These are phyloP conservation scores for Fusarium cicatricum DNA, from an alignment of 2,329 filamentous ascomycete genomes.

Conservation along the genomic window DNA sequence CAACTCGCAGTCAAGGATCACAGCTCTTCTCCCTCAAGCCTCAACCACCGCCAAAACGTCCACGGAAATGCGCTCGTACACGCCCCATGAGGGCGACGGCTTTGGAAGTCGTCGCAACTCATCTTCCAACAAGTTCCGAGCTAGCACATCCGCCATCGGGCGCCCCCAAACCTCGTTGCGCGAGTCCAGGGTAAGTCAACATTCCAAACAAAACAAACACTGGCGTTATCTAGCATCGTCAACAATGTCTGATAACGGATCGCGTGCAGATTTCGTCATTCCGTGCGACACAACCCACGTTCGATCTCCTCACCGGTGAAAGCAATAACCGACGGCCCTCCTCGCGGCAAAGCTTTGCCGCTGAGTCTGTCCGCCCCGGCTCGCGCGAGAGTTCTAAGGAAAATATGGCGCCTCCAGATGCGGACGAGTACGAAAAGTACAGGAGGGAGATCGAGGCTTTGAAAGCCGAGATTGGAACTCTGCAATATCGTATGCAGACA, in stretches of 20 bases:
- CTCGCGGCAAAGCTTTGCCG: constrained; percentile 52
- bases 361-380: constrained; percentile 54
- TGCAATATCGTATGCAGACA: constrained; percentile 88
- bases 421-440: constrained; percentile 67
- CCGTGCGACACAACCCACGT: constrained; percentile 63
- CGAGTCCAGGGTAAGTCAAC: constrained; percentile 51
- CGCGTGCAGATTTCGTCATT: constrained; percentile 54
- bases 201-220: constrained; percentile 36
- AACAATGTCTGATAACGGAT: constrained; percentile 17
- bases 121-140: constrained; percentile 45
- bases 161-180: constrained; percentile 48
- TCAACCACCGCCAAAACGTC: constrained; percentile 1
- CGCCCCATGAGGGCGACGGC: constrained; percentile 46
- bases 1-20: constrained; percentile 18
- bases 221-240: constrained; percentile 5
- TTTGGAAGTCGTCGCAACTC: constrained; percentile 43
- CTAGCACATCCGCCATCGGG: constrained; percentile 49
- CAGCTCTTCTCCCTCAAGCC: constrained; percentile 13
- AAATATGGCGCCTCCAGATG: constrained; percentile 65
- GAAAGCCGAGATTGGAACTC: constrained; percentile 86
- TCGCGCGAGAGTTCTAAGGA: constrained; percentile 68
- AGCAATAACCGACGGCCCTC: constrained; percentile 50
- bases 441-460: constrained; percentile 74
- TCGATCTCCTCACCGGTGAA: constrained; percentile 66
- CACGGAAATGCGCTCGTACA: constrained; percentile 46